These are phyloP conservation scores for Melaleuca quinquenervia DNA, from an alignment of 345 rosid genomes.

Conservation along the genomic window DNA sequence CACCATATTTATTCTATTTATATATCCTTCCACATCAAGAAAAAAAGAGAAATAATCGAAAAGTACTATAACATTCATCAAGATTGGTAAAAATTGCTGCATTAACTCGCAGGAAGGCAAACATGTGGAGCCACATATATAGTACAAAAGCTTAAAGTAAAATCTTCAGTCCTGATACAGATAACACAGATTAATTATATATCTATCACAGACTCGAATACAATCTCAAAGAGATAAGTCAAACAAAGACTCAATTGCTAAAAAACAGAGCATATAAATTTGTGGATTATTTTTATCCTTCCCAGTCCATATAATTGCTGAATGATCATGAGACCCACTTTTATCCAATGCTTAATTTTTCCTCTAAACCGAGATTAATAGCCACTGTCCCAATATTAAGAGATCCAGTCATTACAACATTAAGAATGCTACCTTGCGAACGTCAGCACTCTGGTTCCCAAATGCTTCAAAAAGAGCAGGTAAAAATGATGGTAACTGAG, in stretches of 20 bases:
- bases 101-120: not conserved
- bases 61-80: not conserved
- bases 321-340: not conserved
- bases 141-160: not conserved
- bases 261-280: not conserved
- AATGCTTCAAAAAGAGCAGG: constrained; percentile 56
- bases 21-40: not conserved
- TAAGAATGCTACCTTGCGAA: constrained; percentile 41
- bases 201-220: not conserved
- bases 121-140: not conserved
- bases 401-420: not conserved
- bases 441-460: constrained; percentile 49
- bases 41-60: not conserved
- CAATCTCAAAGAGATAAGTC: not conserved
- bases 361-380: not conserved
- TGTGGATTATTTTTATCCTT: not conserved
- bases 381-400: not conserved
- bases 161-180: not conserved
- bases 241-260: not conserved
- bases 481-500: constrained; percentile 43
- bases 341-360: not conserved
- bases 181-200: not conserved
- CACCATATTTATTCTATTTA: not conserved
- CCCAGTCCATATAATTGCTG: not conserved
- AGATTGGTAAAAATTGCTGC: not conserved